Base-by-base conservation (phyloP, 192 early-diverging fungal species). In the Endogone sp. region DNA sequence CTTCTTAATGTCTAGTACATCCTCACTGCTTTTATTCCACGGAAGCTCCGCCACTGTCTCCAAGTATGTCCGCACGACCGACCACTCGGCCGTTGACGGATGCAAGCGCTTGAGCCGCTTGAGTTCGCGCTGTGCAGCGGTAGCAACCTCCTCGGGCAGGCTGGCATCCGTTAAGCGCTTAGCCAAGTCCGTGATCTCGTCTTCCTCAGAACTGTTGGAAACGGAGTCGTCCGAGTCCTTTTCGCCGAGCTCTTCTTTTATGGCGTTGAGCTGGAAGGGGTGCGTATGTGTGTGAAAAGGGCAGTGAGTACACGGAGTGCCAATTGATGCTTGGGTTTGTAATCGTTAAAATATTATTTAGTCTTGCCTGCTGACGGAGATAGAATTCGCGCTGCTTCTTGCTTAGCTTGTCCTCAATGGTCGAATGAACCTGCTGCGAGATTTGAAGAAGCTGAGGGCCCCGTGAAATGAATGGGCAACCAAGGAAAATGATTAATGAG, bases 321-420 rank as follows among this genome's bases (percentile, higher is more conserved):
- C n/a, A n/a, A n/a, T n/a, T n/a, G n/a, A n/a, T n/a, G n/a, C n/a
- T n/a, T n/a, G n/a, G n/a, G n/a, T n/a, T n/a, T n/a, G n/a, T n/a
- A n/a, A n/a, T 16, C 16, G 37, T 16, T 49, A 16, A 49, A 49
- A 4, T n/a, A 26, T 0, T 1, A 16, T 54, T 26, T 57, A 21
- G 1, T 62, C 30, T 72, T 70, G 89, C 86, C 77, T 94, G 93
- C 71, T 94, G 86, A 8, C 90, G 79, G 56, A 94, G 72, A 70
- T 91, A 86, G 62, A 87, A 90, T 69, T 94, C 93, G 16, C 90
- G 81, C 65, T 94, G 93, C 73, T 92, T 91, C 71, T 89, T 86
- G 63, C 84, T 89, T 16, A 93, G 78, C 70, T 91, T 90, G 44
- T 83, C 87, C 67, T 92, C 90, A 16, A 93, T 84, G 20, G 79